phyloP scores from a whole-genome alignment of 2,329 filamentous ascomycete species.

The Aplosporella prunicola region DNA sequence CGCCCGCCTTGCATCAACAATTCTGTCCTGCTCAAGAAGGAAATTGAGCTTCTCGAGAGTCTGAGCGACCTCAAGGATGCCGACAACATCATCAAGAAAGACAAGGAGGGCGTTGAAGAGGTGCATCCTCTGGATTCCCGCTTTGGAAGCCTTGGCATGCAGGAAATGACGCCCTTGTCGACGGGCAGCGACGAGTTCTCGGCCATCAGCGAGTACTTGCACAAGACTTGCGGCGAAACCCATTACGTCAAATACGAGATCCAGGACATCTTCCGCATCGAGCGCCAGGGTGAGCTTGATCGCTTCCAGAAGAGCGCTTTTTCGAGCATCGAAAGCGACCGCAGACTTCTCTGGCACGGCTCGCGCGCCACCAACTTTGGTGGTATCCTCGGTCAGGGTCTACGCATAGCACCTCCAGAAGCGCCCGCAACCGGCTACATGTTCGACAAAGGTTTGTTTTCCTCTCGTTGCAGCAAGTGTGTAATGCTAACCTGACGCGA shows the following conservation, averaged over 20 bases:
- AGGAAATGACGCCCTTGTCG: slow-evolving; percentile 66
- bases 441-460: slow-evolving; percentile 89
- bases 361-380: slow-evolving; percentile 76
- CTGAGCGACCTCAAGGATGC: slow-evolving; percentile 80
- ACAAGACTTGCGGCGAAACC: slow-evolving; percentile 55
- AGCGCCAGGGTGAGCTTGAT: slow-evolving; percentile 60
- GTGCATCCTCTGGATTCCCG: slow-evolving; percentile 62
- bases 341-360: slow-evolving; percentile 79
- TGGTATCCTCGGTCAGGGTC: slow-evolving; percentile 76
- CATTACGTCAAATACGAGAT: slow-evolving; percentile 54
- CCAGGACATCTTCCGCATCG: slow-evolving; percentile 72
- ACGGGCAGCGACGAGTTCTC: slow-evolving; percentile 51
- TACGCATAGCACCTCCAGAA: slow-evolving; percentile 81
- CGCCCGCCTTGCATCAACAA: slow-evolving; percentile 59
- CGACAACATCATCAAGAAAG: slow-evolving; percentile 64
- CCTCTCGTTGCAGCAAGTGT: no score
- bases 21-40: slow-evolving; percentile 54
- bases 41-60: slow-evolving; percentile 71
- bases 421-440: slow-evolving; percentile 74
- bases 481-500: no score
- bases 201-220: slow-evolving; percentile 57
- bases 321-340: slow-evolving; percentile 49
- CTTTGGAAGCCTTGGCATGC: slow-evolving; percentile 59
- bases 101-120: slow-evolving; percentile 37
- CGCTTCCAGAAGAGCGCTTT: slow-evolving; percentile 54